Conservation (phyloP, 768 basidiomycete species). For the Suillus sp. region DNA sequence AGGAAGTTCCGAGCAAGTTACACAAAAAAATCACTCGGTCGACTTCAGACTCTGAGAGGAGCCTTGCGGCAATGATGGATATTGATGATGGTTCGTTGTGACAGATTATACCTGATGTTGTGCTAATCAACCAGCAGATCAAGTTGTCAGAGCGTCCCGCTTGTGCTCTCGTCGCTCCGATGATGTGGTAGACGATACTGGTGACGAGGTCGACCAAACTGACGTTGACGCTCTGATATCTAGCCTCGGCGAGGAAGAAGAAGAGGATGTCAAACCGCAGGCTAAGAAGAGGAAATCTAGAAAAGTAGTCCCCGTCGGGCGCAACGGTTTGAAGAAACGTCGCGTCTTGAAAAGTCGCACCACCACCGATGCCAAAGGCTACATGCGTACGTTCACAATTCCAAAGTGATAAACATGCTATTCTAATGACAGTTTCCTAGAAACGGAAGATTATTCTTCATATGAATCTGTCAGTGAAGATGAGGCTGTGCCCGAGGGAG, state of each 20-base stretch:
- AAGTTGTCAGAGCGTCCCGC: constrained; percentile 29
- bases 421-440: constrained; percentile 37
- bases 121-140: constrained; percentile 24
- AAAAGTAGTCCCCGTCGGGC: constrained; percentile 52
- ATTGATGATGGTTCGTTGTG: constrained; percentile 66
- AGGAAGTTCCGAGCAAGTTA: constrained; percentile 29
- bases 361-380: constrained; percentile 66
- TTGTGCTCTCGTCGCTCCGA: constrained; percentile 21
- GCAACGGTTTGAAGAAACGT: constrained; percentile 77
- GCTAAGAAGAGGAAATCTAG: constrained; percentile 39
- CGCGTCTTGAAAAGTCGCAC: constrained; percentile 61
- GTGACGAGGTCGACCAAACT: constrained; percentile 33
- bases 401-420: constrained; percentile 3
- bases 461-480: constrained; percentile 79
- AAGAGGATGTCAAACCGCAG: constrained; percentile 35
- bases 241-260: constrained; percentile 32
- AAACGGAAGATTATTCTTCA: constrained; percentile 75
- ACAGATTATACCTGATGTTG: constrained; percentile 3
- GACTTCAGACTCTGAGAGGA: constrained; percentile 47
- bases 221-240: constrained; percentile 29
- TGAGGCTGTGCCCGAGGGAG: constrained; percentile 35
- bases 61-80: constrained; percentile 69
- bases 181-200: constrained; percentile 31
- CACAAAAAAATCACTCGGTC: constrained; percentile 32
- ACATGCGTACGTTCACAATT: constrained; percentile 54